Percentiles rank a stretch among this genome's conserved stretches.
phyloP scores from a whole-genome alignment of 1,284 basidiomycete species.

The Ustilago hordei region DNA sequence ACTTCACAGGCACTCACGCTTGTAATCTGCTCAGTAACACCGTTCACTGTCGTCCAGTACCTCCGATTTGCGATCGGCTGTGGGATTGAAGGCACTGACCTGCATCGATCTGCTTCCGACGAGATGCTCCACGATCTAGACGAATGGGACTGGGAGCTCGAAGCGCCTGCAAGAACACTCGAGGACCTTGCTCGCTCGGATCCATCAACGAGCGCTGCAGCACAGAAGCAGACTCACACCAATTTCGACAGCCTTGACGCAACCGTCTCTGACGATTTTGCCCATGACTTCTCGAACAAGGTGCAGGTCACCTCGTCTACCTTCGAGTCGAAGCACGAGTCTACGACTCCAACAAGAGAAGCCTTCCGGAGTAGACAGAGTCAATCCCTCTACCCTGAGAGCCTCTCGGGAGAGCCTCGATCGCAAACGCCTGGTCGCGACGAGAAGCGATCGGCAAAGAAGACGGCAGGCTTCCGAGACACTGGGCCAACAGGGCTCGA shows the following conservation, averaged over 20 bases:
- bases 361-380: not conserved
- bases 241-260: not conserved
- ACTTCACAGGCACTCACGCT: constrained; percentile 80
- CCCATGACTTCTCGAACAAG: constrained; percentile 21
- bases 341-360: not conserved
- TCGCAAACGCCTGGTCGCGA: constrained; percentile 11
- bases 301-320: constrained; percentile 16
- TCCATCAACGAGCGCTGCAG: constrained; percentile 2
- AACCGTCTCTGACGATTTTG: constrained; percentile 62
- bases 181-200: constrained; percentile 42
- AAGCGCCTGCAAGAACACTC: constrained; percentile 72
- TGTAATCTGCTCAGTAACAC: constrained; percentile 82
- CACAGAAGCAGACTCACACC: not conserved
- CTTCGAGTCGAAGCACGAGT: constrained; percentile 2
- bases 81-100: constrained; percentile 74
- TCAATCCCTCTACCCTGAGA: not conserved
- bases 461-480: constrained; percentile 39
- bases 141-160: constrained; percentile 72
- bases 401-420: not conserved
- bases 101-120: constrained; percentile 41
- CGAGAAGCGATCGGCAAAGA: constrained; percentile 20
- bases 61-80: constrained; percentile 85
- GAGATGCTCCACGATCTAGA: constrained; percentile 36
- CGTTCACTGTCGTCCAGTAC: constrained; percentile 81
- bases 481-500: constrained; percentile 10